phyloP scores from a whole-genome alignment of 768 basidiomycete species.

The Phanerochaete carnosa region DNA sequence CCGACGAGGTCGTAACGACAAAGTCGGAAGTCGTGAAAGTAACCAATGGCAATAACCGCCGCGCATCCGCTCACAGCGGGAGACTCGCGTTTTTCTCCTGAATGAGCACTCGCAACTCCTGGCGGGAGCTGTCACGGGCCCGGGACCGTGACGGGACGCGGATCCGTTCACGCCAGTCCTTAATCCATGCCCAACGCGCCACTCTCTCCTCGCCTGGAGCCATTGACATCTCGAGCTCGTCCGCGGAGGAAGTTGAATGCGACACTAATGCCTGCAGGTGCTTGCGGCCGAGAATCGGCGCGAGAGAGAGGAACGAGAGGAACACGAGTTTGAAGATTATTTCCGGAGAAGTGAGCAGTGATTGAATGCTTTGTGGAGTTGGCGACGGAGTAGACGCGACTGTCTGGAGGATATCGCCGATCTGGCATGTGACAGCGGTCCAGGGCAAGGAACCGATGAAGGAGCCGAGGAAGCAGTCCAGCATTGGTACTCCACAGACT shows the following conservation, averaged over 20 bases:
- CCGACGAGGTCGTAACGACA: background rate
- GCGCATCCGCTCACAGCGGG: conserved; percentile 14
- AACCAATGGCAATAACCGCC: background rate
- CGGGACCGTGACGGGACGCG: conserved; percentile 50
- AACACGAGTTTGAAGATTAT: conserved; percentile 82
- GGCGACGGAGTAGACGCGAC: conserved; percentile 71
- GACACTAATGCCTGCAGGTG: conserved; percentile 57
- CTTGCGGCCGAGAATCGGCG: conserved; percentile 80
- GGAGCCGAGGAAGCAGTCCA: conserved; percentile 74
- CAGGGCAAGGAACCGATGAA: conserved; percentile 86
- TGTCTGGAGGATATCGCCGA: conserved; percentile 85
- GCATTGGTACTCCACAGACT: conserved; percentile 75
- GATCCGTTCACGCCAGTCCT: conserved; percentile 63
- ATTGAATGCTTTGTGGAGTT: conserved; percentile 75
- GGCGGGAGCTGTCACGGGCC: conserved; percentile 41
- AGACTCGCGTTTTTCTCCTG: conserved; percentile 45
- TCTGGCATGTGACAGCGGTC: conserved; percentile 91
- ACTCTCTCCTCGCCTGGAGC: conserved; percentile 35
- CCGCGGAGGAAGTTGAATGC: conserved; percentile 14
- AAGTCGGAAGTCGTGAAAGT: background rate
- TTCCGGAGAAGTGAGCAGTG: conserved; percentile 77
- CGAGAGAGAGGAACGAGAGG: conserved; percentile 79
- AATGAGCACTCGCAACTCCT: conserved; percentile 48
- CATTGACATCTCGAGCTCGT: background rate
- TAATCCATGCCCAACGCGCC: conserved; percentile 60